These are phyloP conservation scores for Coffea canephora DNA, from an alignment of 257 asterid genomes.

Conservation along the genomic window DNA sequence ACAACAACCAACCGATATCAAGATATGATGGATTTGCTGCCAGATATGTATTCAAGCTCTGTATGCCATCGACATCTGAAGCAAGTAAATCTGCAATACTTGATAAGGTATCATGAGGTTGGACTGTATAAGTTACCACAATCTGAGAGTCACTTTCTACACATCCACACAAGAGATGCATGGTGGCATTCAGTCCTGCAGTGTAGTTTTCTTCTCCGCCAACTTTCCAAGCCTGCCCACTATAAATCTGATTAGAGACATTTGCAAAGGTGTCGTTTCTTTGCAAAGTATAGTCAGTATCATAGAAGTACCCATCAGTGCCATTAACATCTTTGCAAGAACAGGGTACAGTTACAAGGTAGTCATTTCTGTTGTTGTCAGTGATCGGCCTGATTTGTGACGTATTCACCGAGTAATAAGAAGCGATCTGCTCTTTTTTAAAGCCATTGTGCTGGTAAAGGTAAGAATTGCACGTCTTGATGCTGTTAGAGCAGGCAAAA, in stretches of 20 bases:
- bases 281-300: slow-evolving; percentile 41
- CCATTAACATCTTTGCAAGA: slow-evolving; percentile 52
- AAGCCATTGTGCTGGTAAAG: slow-evolving; percentile 60
- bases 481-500: slow-evolving; percentile 42
- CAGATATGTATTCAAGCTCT: slow-evolving; percentile 51
- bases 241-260: slow-evolving; percentile 42
- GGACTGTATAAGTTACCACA: slow-evolving; percentile 74
- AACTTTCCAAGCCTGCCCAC: slow-evolving; percentile 59
- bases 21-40: slow-evolving; percentile 33
- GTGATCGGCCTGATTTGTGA: slow-evolving; percentile 37
- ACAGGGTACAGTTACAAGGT: slow-evolving; percentile 56
- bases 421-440: slow-evolving; percentile 33
- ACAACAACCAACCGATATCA: slow-evolving; percentile 57
- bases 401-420: slow-evolving; percentile 42
- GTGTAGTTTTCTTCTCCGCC: slow-evolving; percentile 29
- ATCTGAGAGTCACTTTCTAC: slow-evolving; percentile 44
- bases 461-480: slow-evolving; percentile 49
- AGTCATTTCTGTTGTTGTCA: slow-evolving; percentile 33
- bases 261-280: slow-evolving; percentile 34
- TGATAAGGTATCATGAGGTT: slow-evolving; percentile 54
- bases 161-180: slow-evolving; percentile 74
- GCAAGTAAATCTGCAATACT: slow-evolving; percentile 40
- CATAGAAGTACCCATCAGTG: slow-evolving; percentile 56
- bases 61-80: slow-evolving; percentile 43
- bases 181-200: slow-evolving; percentile 25